Evolutionary conservation across 2,329 filamentous ascomycete genomes (phyloP).

Genomic region (Neoscytalidium dimidiatum): DNA sequence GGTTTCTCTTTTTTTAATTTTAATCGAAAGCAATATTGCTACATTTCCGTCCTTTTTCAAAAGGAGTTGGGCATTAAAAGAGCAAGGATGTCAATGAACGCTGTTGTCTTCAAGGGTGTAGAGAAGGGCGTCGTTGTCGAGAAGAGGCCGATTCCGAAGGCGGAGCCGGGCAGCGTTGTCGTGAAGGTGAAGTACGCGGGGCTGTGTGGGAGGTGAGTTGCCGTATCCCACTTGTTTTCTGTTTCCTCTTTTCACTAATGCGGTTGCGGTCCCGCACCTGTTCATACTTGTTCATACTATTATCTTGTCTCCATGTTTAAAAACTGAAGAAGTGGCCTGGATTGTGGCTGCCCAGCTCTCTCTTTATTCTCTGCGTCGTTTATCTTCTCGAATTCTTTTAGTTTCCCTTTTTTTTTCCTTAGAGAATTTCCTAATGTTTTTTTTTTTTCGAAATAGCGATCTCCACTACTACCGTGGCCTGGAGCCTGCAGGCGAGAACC

Average conservation of each 20-base stretch:
- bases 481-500: slow-evolving; percentile 59
- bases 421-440: background rate
- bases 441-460: slow-evolving; percentile 50
- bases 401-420: no score
- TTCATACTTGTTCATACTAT: no score
- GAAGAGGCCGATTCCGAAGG: slow-evolving; percentile 74
- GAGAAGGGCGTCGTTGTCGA: slow-evolving; percentile 70
- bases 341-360: no score
- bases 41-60: background rate
- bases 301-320: no score
- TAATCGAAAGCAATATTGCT: no score
- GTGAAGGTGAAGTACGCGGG: slow-evolving; percentile 82
- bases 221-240: background rate
- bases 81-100: slow-evolving; percentile 64
- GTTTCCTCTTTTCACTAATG: background rate
- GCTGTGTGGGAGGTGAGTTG: slow-evolving; percentile 69
- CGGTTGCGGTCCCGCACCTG: no score
- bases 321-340: no score
- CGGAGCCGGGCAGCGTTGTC: slow-evolving; percentile 74
- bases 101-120: slow-evolving; percentile 83
- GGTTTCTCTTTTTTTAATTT: no score
- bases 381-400: no score
- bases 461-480: slow-evolving; percentile 85
- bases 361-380: no score
- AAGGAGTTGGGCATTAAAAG: background rate